phyloP scores from a whole-genome alignment of 148 eudicot genomes.

The Cornus kousa region DNA sequence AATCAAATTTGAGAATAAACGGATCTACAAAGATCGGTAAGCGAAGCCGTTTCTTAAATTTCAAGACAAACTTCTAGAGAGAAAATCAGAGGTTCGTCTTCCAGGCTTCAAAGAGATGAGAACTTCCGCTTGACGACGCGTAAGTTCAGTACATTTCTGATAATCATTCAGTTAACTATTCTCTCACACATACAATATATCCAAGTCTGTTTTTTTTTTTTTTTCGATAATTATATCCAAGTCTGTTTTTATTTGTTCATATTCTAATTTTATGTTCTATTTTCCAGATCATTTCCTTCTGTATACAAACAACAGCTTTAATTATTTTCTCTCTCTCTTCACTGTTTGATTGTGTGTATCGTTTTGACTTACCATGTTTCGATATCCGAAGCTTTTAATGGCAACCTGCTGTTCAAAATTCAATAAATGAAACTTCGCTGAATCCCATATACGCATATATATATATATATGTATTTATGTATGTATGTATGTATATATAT shows the following conservation, averaged over 20 bases:
- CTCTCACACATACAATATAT: neutral
- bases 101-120: neutral
- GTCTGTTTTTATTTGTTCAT: too few species aligned
- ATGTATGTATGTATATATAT: neutral
- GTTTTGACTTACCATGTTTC: neutral
- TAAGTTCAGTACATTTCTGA: neutral
- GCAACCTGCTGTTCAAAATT: neutral
- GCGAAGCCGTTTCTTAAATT: conserved; percentile 16
- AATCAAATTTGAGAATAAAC: neutral
- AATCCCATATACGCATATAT: neutral
- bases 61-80: conserved; percentile 13
- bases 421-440: conserved; percentile 15
- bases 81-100: conserved; percentile 1
- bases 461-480: neutral
- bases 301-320: neutral
- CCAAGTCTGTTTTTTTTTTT: too few species aligned
- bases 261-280: neutral
- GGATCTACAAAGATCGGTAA: neutral
- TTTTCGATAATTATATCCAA: too few species aligned
- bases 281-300: neutral
- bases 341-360: neutral
- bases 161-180: neutral
- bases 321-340: neutral
- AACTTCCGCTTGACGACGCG: too few species aligned
- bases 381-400: conserved; percentile 6